Percentiles rank a stretch among this genome's conserved stretches.
phyloP scores from a whole-genome alignment of 2,329 filamentous ascomycete species.

The Thielaviopsis euricoi region DNA sequence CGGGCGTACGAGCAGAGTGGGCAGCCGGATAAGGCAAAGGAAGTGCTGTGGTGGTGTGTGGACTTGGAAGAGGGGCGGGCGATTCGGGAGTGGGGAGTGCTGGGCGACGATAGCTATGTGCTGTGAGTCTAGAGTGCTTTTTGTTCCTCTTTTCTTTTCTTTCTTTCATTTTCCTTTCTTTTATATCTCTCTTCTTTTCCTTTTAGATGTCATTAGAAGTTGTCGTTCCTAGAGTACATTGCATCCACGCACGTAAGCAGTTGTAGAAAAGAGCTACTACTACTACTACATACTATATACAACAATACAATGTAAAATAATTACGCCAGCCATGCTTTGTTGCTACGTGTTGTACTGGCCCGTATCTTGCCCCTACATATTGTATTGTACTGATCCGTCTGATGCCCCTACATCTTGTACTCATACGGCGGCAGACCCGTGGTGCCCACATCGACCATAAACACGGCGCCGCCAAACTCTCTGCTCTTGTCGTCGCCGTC shows the following conservation, averaged over 20 bases:
- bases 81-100: constrained; percentile 60
- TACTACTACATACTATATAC: constrained; percentile 2
- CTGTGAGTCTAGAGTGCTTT: not conserved
- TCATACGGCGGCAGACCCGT: constrained; percentile 45
- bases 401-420: constrained; percentile 34
- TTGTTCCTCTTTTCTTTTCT: not conserved
- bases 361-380: constrained; percentile 20
- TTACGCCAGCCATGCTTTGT: not conserved
- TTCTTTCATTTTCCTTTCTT: not conserved
- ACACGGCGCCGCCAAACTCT: constrained; percentile 50
- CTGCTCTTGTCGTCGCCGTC: constrained; percentile 45
- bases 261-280: not conserved
- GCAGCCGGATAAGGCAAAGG: constrained; percentile 74
- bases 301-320: constrained; percentile 3
- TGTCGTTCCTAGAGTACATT: not conserved
- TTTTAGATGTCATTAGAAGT: not conserved
- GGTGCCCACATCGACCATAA: constrained; percentile 61
- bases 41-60: constrained; percentile 94
- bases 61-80: constrained; percentile 78
- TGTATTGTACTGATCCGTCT: constrained; percentile 31
- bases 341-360: no score
- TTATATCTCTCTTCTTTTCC: not conserved
- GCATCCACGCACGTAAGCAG: not conserved
- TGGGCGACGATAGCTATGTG: constrained; percentile 51
- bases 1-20: constrained; percentile 77